Evolutionary conservation across 352 stramenopile genomes (phyloP).

Genomic region (Phytophthora boehmeriae): DNA sequence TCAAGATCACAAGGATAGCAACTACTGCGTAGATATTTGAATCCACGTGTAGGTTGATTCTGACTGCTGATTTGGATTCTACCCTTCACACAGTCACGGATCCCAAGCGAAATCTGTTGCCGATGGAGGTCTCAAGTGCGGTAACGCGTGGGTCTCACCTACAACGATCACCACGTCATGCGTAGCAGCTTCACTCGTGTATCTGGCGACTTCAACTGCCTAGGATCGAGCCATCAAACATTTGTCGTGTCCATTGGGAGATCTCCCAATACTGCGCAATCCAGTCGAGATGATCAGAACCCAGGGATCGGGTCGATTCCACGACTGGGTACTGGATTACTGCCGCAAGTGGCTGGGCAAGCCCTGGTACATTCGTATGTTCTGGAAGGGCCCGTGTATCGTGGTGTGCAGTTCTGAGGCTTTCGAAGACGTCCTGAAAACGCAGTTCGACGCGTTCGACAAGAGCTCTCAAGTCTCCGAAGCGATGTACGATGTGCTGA

Average conservation of each 20-base stretch:
- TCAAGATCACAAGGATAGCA: slow-evolving; percentile 8
- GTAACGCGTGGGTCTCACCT: slow-evolving; percentile 11
- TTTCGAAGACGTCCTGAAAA: slow-evolving; percentile 69
- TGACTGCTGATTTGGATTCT: neutral
- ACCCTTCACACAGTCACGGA: neutral
- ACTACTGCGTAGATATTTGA: slow-evolving; percentile 9
- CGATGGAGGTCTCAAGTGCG: slow-evolving; percentile 14
- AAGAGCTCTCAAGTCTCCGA: slow-evolving; percentile 57
- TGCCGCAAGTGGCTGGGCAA: slow-evolving; percentile 41
- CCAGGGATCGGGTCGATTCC: slow-evolving; percentile 44
- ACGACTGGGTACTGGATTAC: slow-evolving; percentile 63
- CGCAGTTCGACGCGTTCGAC: slow-evolving; percentile 77
- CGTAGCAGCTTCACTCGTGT: slow-evolving; percentile 34
- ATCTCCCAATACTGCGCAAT: slow-evolving; percentile 53
- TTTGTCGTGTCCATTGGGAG: slow-evolving; percentile 40
- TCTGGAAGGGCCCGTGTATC: slow-evolving; percentile 43
- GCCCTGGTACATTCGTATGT: slow-evolving; percentile 46
- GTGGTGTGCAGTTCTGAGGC: slow-evolving; percentile 50
- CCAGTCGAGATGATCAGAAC: slow-evolving; percentile 52
- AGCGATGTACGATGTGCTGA: slow-evolving; percentile 70
- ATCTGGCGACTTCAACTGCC: slow-evolving; percentile 30
- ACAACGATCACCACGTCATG: slow-evolving; percentile 22
- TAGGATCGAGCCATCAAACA: slow-evolving; percentile 35
- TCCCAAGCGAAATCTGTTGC: slow-evolving; percentile 14
- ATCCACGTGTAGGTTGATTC: no score